phyloP scores from a whole-genome alignment of 495 filamentous ascomycete species.

The Chaetomium fimeti region DNA sequence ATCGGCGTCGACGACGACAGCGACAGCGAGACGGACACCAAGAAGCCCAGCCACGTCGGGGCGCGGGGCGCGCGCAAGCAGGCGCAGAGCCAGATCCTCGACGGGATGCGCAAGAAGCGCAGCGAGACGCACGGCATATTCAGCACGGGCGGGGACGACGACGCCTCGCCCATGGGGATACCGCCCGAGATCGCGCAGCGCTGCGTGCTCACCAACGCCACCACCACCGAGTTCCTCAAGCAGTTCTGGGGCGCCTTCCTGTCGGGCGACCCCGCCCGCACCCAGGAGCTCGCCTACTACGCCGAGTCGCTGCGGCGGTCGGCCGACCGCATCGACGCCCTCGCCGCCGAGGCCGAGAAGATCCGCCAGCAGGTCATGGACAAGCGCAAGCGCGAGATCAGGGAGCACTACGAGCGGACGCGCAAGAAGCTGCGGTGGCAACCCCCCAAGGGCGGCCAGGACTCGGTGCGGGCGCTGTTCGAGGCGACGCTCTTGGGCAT shows the following conservation, averaged over 20 bases:
- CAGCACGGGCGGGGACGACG: slow-evolving; percentile 30
- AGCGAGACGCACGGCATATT: slow-evolving; percentile 49
- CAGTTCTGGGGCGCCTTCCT: slow-evolving; percentile 92
- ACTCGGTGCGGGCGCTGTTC: slow-evolving; percentile 72
- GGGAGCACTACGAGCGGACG: slow-evolving; percentile 64
- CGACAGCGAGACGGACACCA: slow-evolving; percentile 57
- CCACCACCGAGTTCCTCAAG: slow-evolving; percentile 88
- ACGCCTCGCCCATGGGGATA: slow-evolving; percentile 60
- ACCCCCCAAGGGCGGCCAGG: slow-evolving; percentile 67
- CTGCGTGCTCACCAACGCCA: slow-evolving; percentile 82
- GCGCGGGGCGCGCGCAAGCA: slow-evolving; percentile 53
- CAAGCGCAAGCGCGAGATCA: slow-evolving; percentile 65
- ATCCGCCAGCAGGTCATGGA: slow-evolving; percentile 62
- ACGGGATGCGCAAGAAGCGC: slow-evolving; percentile 52
- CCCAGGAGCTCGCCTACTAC: slow-evolving; percentile 69
- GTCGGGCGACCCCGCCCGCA: slow-evolving; percentile 65
- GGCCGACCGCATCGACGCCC: slow-evolving; percentile 74
- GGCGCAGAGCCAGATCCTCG: slow-evolving; percentile 58
- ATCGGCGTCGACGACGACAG: slow-evolving; percentile 66
- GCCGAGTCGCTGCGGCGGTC: slow-evolving; percentile 74
- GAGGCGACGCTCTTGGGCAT: slow-evolving; percentile 67
- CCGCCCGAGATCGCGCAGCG: slow-evolving; percentile 65
- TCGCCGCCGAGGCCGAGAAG: slow-evolving; percentile 75
- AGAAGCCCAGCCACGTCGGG: slow-evolving; percentile 54
- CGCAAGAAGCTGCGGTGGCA: slow-evolving; percentile 66